A percentile compares a stretch with the other conserved stretches of the same genome.
These are phyloP conservation scores for Dryas integrifolia DNA, from an alignment of 331 rosid species.

Conservation along the genomic window DNA sequence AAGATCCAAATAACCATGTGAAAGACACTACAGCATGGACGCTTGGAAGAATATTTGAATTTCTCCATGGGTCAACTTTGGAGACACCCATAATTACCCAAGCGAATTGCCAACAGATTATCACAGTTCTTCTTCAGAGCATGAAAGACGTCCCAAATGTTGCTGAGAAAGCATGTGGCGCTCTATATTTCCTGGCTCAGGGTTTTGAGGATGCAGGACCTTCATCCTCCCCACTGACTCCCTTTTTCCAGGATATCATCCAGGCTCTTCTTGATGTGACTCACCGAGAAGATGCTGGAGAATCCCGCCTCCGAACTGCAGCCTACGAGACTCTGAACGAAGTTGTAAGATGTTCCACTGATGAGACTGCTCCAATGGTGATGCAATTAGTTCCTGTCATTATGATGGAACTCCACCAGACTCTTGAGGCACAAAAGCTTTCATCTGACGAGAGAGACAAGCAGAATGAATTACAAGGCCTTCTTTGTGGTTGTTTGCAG, in stretches of 20 bases:
- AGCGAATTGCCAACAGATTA: constrained; percentile 66
- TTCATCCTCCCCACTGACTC: constrained; percentile 57
- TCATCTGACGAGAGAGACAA: constrained; percentile 57
- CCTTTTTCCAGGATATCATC: constrained; percentile 63
- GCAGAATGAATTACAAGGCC: constrained; percentile 79
- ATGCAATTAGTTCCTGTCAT: constrained; percentile 61
- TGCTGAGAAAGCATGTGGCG: constrained; percentile 88
- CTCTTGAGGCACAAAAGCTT: constrained; percentile 55
- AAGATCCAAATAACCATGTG: constrained; percentile 73
- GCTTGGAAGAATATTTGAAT: constrained; percentile 83
- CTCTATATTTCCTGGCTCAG: constrained; percentile 81
- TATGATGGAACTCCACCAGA: constrained; percentile 66
- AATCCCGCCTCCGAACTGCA: constrained; percentile 79
- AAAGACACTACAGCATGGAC: constrained; percentile 91
- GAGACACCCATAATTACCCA: constrained; percentile 67
- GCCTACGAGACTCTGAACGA: constrained; percentile 82
- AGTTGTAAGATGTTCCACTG: constrained; percentile 80
- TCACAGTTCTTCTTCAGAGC: constrained; percentile 71
- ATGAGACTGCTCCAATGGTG: constrained; percentile 71
- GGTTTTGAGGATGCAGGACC: constrained; percentile 69
- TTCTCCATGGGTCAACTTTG: constrained; percentile 71
- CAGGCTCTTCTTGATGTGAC: constrained; percentile 65
- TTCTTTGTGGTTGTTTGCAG: constrained; percentile 88
- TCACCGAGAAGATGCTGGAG: constrained; percentile 76
- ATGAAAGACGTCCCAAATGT: constrained; percentile 86